These are phyloP conservation scores for Blastobotrys capitulatus DNA, from an alignment of 1,139 yeast species.

Conservation along the genomic window DNA sequence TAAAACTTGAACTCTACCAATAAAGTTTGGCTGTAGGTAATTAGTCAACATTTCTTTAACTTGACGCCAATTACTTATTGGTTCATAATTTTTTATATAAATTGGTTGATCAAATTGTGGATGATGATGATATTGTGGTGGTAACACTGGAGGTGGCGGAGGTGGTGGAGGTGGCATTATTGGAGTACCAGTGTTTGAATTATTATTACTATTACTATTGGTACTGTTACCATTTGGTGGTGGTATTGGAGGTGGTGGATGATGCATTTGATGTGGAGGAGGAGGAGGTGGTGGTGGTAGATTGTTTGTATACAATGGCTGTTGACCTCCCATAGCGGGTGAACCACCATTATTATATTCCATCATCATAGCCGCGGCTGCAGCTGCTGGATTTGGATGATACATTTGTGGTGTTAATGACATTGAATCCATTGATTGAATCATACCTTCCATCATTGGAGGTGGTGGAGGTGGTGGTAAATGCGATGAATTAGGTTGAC, in stretches of 20 bases:
- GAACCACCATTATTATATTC: slow-evolving; percentile 1
- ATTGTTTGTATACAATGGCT: background rate
- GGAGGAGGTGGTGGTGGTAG: slow-evolving; percentile 4
- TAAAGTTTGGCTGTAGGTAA: slow-evolving; percentile 6
- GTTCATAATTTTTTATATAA: slow-evolving; percentile 10
- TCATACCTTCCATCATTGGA: background rate
- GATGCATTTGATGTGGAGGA: background rate
- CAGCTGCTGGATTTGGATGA: slow-evolving; percentile 1
- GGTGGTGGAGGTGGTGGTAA: slow-evolving; percentile 1
- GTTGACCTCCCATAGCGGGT: slow-evolving; percentile 2
- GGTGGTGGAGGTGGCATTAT: background rate
- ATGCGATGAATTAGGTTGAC: background rate
- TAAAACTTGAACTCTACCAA: slow-evolving; percentile 12
- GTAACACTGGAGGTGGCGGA: slow-evolving; percentile 1
- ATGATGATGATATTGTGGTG: slow-evolving; percentile 2
- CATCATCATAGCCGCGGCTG: background rate
- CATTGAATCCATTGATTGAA: slow-evolving; percentile 5
- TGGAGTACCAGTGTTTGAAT: background rate
- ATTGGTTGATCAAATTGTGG: slow-evolving; percentile 9
- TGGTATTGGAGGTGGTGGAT: background rate
- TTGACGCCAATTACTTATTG: slow-evolving; percentile 12
- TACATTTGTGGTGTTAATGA: slow-evolving; percentile 7
- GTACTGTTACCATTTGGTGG: background rate
- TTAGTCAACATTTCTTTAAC: slow-evolving; percentile 10
- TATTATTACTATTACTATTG: background rate